These are phyloP conservation scores for Suillus cothurnatus DNA, from an alignment of 768 basidiomycete species.

Conservation along the genomic window DNA sequence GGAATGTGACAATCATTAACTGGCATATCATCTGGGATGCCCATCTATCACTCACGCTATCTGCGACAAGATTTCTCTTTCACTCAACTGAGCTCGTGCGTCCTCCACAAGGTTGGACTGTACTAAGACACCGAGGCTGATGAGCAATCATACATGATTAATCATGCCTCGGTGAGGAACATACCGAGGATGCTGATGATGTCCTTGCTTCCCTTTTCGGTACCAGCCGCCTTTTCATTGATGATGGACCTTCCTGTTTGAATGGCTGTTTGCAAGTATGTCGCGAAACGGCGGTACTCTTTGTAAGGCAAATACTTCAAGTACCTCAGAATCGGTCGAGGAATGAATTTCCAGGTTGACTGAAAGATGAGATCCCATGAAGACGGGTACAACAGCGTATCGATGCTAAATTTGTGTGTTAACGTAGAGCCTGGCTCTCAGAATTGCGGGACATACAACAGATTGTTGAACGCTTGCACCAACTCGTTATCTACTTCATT, in stretches of 20 bases:
- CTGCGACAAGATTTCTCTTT: slow-evolving; percentile 36
- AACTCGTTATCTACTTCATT: slow-evolving; percentile 16
- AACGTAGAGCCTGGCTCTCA: neutral
- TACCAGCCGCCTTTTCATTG: slow-evolving; percentile 19
- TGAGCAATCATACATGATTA: neutral
- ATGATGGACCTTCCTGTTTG: slow-evolving; percentile 25
- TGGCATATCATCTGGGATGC: slow-evolving; percentile 14
- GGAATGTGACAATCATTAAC: slow-evolving; percentile 29
- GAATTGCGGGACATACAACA: slow-evolving; percentile 16
- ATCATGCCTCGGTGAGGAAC: neutral
- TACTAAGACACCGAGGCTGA: slow-evolving; percentile 17
- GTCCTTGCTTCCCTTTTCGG: slow-evolving; percentile 30
- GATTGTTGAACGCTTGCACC: slow-evolving; percentile 16
- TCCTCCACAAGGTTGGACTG: slow-evolving; percentile 34
- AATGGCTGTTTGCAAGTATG: slow-evolving; percentile 25
- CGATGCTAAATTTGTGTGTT: slow-evolving; percentile 17
- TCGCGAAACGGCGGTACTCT: slow-evolving; percentile 31
- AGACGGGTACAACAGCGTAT: slow-evolving; percentile 26
- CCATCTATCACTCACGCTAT: slow-evolving; percentile 26
- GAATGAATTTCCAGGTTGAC: slow-evolving; percentile 31
- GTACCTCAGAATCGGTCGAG: slow-evolving; percentile 23
- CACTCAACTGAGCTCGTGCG: slow-evolving; percentile 27
- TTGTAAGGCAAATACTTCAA: slow-evolving; percentile 32
- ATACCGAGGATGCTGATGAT: slow-evolving; percentile 37
- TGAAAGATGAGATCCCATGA: slow-evolving; percentile 26